These are phyloP conservation scores for Orbilia brochopaga DNA, from an alignment of 2,329 filamentous ascomycete genomes.

Conservation along the genomic window DNA sequence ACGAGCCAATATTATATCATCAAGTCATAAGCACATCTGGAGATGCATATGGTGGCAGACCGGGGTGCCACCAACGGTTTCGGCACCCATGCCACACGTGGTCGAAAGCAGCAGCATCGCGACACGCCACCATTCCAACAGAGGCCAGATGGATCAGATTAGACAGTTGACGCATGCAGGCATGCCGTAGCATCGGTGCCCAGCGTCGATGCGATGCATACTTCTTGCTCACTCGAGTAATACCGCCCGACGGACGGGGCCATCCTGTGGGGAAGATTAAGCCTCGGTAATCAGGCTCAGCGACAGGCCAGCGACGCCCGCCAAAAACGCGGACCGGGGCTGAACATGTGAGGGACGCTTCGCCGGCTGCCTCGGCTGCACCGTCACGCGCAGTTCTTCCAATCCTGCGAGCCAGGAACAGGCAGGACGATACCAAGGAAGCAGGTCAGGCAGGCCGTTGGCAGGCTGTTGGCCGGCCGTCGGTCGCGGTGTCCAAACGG, in stretches of 20 bases:
- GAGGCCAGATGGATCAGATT: neutral
- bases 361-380: constrained; percentile 39
- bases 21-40: too few species aligned
- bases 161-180: neutral
- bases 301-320: neutral
- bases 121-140: too few species aligned
- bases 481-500: constrained; percentile 9
- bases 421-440: constrained; percentile 1
- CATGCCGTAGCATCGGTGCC: neutral
- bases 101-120: neutral
- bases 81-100: neutral
- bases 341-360: constrained; percentile 45
- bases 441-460: constrained; percentile 2
- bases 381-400: constrained; percentile 12
- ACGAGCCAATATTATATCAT: too few species aligned
- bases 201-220: neutral
- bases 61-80: neutral
- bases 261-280: constrained; percentile 14
- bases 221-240: neutral
- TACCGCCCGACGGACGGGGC: constrained; percentile 1
- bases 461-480: too few species aligned
- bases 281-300: neutral
- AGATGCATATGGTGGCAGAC: too few species aligned
- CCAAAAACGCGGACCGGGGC: constrained; percentile 23
- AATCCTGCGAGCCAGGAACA: neutral